These are phyloP conservation scores for Penicillium manginii DNA, from an alignment of 495 filamentous ascomycete genomes.

Conservation along the genomic window DNA sequence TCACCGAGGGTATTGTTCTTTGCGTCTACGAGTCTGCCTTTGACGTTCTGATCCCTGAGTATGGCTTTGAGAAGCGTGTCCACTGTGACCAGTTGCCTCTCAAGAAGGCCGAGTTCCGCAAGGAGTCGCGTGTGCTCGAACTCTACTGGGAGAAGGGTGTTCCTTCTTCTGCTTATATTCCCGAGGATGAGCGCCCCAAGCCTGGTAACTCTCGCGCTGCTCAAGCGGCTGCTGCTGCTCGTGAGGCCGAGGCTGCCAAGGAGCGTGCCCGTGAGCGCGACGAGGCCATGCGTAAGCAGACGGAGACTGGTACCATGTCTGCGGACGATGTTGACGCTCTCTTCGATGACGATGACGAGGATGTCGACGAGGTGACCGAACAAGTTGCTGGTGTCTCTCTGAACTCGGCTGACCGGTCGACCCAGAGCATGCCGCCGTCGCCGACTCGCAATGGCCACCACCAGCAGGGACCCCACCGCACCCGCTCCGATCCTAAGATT, in stretches of 20 bases:
- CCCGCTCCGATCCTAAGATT: slow-evolving; percentile 90
- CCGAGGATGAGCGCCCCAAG: slow-evolving; percentile 94
- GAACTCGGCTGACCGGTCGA: slow-evolving; percentile 74
- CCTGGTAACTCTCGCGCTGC: slow-evolving; percentile 60
- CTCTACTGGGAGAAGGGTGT: slow-evolving; percentile 99
- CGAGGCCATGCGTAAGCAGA: slow-evolving; percentile 85
- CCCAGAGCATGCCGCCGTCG: slow-evolving; percentile 94
- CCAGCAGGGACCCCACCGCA: slow-evolving; percentile 78
- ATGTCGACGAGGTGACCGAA: slow-evolving; percentile 83
- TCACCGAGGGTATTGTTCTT: slow-evolving; percentile 94
- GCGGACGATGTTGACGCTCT: slow-evolving; percentile 89
- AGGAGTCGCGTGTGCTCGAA: slow-evolving; percentile 89
- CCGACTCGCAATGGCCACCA: slow-evolving; percentile 77
- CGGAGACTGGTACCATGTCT: slow-evolving; percentile 88
- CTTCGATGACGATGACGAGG: slow-evolving; percentile 84
- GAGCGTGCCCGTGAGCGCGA: slow-evolving; percentile 79
- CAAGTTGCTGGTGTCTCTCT: slow-evolving; percentile 85
- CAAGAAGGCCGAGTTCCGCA: slow-evolving; percentile 98
- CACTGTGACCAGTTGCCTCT: slow-evolving; percentile 97
- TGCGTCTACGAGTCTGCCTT: slow-evolving; percentile 99
- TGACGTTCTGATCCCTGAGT: slow-evolving; percentile 97
- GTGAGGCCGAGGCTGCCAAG: slow-evolving; percentile 78
- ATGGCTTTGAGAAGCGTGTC: slow-evolving; percentile 98
- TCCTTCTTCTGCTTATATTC: slow-evolving; percentile 92
- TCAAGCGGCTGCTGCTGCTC: slow-evolving; percentile 74